Evolutionary conservation across 352 stramenopile species (phyloP).

Genomic region (Elongisporangium anandrum): DNA sequence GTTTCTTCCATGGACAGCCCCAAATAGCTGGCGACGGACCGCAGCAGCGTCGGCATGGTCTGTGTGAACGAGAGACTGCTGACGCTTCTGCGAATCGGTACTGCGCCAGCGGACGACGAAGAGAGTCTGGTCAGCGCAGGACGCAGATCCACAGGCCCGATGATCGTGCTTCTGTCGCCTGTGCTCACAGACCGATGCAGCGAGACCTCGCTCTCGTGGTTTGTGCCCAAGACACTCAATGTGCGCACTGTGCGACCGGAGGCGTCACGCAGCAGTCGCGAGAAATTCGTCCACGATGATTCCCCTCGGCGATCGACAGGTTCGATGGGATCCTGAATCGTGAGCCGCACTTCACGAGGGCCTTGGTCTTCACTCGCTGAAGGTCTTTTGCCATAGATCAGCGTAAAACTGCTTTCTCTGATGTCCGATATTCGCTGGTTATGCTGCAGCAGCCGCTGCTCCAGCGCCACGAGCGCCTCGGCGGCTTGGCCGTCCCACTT

Average conservation of each 20-base stretch:
- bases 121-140: not conserved
- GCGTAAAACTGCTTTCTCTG: not conserved
- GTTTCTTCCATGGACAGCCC: constrained; percentile 65
- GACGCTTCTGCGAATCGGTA: constrained; percentile 7
- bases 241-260: constrained; percentile 24
- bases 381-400: not conserved
- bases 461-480: constrained; percentile 21
- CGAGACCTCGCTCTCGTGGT: not conserved
- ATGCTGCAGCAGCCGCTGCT: constrained; percentile 3
- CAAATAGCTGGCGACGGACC: constrained; percentile 47
- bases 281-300: constrained; percentile 26
- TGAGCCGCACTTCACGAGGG: not conserved
- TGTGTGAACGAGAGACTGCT: constrained; percentile 13
- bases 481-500: constrained; percentile 17
- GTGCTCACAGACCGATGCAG: constrained; percentile 3
- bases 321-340: not conserved
- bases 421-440: not conserved
- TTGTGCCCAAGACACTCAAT: constrained; percentile 2
- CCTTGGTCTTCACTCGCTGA: not conserved
- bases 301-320: constrained; percentile 2
- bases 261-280: constrained; percentile 19
- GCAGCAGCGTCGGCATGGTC: constrained; percentile 42
- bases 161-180: constrained; percentile 12
- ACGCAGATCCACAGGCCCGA: not conserved
- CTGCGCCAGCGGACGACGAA: not conserved